Evolutionary conservation across 2,329 filamentous ascomycete genomes (phyloP), one percentile per base, ranked within the genome.

Genomic region (Sporothrix luriei): DNA sequence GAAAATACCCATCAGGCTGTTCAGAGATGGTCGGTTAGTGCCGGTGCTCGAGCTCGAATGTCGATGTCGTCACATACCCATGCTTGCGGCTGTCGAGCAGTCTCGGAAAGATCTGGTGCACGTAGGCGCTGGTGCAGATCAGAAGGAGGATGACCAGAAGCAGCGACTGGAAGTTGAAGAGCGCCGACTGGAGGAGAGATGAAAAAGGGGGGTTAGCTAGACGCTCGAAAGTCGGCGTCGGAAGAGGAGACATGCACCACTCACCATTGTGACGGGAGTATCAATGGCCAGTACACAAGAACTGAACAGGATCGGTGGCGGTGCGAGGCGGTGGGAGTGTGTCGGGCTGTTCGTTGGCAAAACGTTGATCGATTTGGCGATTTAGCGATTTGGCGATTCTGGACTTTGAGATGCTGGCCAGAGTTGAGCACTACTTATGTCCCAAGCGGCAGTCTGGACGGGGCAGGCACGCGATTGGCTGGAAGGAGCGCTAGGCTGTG

Each of bases 141-240:
- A 96, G 88, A 75, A 99, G 90, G 66, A 99, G 89, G 76, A 99
- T 89, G 74, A 97, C 94, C 76, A 98, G 88, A 75, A 99, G 88
- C 75, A 98, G 91, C 71, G 93, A 97, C 81, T 97, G 93, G 84
- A 99, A 98, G 83, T 98, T 98, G 89, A 99, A 97, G 77, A 99
- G 90, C 69, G 95, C 95, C 71, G 95, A 91, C 95, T 97, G 19
- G 13, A 54, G n/a, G 38, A 40, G 3, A 10, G 26, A n/a, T n/a
- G 40, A 21, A 9, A 21, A 49, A 43, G 40, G 24, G 9, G 29
- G 48, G 68, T 57, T 38, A 69, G 59, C 29, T 11, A 26, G 40
- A 4, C 29, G 6, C 4, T 14, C 4, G 9, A 38, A 40, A 33
- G 11, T 26, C 43, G 51, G 55, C 7, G 4, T 43, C 13, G 40